phyloP scores from a whole-genome alignment of 257 asterid species.

The Lithospermum erythrorhizon region DNA sequence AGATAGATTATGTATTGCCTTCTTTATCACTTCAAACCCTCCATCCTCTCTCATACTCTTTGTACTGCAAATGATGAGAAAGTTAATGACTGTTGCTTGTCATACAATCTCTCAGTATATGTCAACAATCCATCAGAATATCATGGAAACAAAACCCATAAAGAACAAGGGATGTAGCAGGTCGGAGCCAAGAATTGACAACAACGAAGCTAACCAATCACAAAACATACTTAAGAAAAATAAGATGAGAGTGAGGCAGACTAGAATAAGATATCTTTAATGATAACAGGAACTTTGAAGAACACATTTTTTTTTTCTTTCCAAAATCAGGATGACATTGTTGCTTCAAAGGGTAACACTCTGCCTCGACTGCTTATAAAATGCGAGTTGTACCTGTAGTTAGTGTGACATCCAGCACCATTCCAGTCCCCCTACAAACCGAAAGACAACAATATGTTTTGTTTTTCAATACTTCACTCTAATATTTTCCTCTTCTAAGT shows the following conservation, averaged over 20 bases:
- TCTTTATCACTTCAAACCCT: slow-evolving; percentile 82
- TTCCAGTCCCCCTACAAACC: slow-evolving; percentile 86
- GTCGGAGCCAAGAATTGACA: too few species aligned
- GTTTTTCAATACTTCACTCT: too few species aligned
- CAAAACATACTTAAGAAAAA: too few species aligned
- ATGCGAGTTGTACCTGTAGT: slow-evolving; percentile 50
- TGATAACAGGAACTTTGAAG: too few species aligned
- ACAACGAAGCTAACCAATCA: too few species aligned
- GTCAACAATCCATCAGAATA: neutral
- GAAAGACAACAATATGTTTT: neutral
- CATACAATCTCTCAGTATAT: neutral
- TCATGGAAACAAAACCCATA: too few species aligned
- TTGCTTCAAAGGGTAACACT: too few species aligned
- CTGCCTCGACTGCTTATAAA: neutral
- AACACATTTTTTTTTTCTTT: too few species aligned
- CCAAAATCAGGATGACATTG: too few species aligned
- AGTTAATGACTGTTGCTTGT: neutral
- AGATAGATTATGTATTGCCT: slow-evolving; percentile 81
- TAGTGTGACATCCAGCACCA: slow-evolving; percentile 95
- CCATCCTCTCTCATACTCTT: slow-evolving; percentile 95
- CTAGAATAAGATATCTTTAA: too few species aligned
- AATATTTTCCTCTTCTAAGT: neutral
- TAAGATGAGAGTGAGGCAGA: too few species aligned
- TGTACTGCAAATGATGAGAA: slow-evolving; percentile 43
- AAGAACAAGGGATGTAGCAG: too few species aligned